Conservation (phyloP, 495 filamentous ascomycete genomes). For the Hypoxylon fuscum region DNA sequence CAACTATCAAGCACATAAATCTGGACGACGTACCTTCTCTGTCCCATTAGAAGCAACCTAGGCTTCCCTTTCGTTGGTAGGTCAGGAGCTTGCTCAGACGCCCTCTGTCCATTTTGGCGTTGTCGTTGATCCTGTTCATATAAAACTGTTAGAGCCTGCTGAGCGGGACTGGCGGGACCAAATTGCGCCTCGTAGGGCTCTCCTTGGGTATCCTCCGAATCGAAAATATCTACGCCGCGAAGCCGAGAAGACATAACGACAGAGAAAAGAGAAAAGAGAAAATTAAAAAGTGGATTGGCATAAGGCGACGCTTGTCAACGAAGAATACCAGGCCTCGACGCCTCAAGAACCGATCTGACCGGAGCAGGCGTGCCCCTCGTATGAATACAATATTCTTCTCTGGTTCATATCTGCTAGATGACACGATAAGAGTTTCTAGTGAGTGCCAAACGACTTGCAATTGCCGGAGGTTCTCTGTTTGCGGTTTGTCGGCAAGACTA, state of each 20-base stretch:
- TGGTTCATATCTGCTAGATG: slow-evolving; percentile 33
- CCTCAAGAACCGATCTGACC: slow-evolving; percentile 16
- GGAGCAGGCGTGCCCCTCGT: slow-evolving; percentile 26
- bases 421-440: slow-evolving; percentile 5
- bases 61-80: slow-evolving; percentile 71
- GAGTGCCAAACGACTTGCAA: slow-evolving; percentile 13
- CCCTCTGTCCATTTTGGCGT: slow-evolving; percentile 53
- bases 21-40: slow-evolving; percentile 75
- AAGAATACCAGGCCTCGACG: slow-evolving; percentile 1
- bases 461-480: slow-evolving; percentile 20
- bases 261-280: slow-evolving; percentile 6
- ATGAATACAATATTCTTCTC: slow-evolving; percentile 11
- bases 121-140: slow-evolving; percentile 64
- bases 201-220: slow-evolving; percentile 35
- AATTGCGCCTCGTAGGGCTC: slow-evolving; percentile 31
- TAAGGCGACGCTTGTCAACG: slow-evolving; percentile 29
- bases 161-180: slow-evolving; percentile 55
- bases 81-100: slow-evolving; percentile 49
- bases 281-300: neutral
- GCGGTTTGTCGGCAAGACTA: slow-evolving; percentile 14
- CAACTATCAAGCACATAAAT: neutral
- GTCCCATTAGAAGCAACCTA: slow-evolving; percentile 91
- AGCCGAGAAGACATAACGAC: slow-evolving; percentile 49
- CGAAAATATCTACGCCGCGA: slow-evolving; percentile 33
- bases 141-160: slow-evolving; percentile 64